Base-by-base conservation (phyloP, 768 basidiomycete genomes). In the Rhodosporidiobolus odoratus region DNA sequence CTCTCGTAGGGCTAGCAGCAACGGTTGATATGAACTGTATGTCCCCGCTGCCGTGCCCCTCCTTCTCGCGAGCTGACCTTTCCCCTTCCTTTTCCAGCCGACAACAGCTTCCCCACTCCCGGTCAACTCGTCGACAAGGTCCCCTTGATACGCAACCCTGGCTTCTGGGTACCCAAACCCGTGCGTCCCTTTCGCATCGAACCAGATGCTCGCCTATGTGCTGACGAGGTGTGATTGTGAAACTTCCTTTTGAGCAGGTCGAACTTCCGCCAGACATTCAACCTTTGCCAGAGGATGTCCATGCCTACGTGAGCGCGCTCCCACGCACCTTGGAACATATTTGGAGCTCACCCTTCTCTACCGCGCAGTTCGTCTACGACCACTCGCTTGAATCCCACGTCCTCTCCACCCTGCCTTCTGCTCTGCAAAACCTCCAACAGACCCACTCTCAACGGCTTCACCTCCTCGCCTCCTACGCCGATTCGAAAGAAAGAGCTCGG, bases 331-430 rank as follows among this genome's bases (percentile, higher is more conserved):
- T 35, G 37, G 1, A 37, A 16, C 34, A 1, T 61, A 23, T 4
- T 6, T 37, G 1, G n/a, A 8, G 48, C 27, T 35, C 75, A 80
- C 52, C 9, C 65, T 60, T 17, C n/a, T 53, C 23, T 35, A 43
- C 52, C 41, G 5, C 40, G 9, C 78, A 98, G 94, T 96, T 97
- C 76, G 95, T 90, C 52, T 98, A 97, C 77, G 94, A 95, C 3
- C 97, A 92, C 83, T 89, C 92, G 5, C 85, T 98, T 61, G 95
- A 98, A 77, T 85, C 87, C 0, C 93, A 95, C 78, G 83, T 92
- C 73, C 79, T 94, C 62, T 85, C 86, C 2, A 80, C 91, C 48
- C 90, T 90, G 77, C 86, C 89, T 0, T 84, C 90, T 0, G 87
- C 91, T 2, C 83, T 87, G 57, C 80, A 83, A 6, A 87, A 88